phyloP scores from a whole-genome alignment of 495 filamentous ascomycete species.

The Clohesyomyces aquaticus region DNA sequence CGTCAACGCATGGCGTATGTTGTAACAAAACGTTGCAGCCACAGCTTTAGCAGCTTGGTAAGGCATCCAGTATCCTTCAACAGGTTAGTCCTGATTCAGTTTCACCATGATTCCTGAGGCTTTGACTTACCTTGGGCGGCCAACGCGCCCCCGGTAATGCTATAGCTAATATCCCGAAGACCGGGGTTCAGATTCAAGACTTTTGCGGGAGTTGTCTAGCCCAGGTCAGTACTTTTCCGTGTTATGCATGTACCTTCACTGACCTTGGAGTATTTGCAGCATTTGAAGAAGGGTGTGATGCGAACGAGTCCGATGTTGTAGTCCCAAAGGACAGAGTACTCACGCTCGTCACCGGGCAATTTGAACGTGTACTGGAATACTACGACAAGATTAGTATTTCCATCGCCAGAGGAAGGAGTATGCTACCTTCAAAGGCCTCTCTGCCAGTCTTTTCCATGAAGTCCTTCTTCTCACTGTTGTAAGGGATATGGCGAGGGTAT shows the following conservation, averaged over 20 bases:
- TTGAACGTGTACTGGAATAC: conserved; percentile 93
- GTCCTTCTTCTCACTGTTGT: conserved; percentile 88
- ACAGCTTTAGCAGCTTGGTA: conserved; percentile 81
- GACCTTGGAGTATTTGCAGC: conserved; percentile 83
- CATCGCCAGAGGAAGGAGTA: conserved; percentile 20
- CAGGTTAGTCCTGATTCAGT: conserved; percentile 30
- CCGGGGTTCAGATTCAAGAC: conserved; percentile 79
- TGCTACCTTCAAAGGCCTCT: conserved; percentile 85
- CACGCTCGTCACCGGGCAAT: conserved; percentile 64
- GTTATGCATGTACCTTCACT: neutral
- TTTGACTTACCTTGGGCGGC: conserved; percentile 76
- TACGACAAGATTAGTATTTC: conserved; percentile 46
- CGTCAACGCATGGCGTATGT: conserved; percentile 80
- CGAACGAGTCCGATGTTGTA: conserved; percentile 94
- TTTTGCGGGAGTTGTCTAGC: conserved; percentile 81
- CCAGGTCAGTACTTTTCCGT: conserved; percentile 11
- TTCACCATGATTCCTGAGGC: neutral
- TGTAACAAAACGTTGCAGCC: conserved; percentile 83
- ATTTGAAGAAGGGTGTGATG: conserved; percentile 94
- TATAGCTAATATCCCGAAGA: conserved; percentile 82
- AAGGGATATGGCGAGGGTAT: conserved; percentile 80
- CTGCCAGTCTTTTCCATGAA: conserved; percentile 84
- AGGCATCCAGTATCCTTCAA: conserved; percentile 93
- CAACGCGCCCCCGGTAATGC: conserved; percentile 91
- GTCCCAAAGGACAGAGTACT: conserved; percentile 91